phyloP scores from a whole-genome alignment of 495 filamentous ascomycete species.

The Aspergillus steynii region DNA sequence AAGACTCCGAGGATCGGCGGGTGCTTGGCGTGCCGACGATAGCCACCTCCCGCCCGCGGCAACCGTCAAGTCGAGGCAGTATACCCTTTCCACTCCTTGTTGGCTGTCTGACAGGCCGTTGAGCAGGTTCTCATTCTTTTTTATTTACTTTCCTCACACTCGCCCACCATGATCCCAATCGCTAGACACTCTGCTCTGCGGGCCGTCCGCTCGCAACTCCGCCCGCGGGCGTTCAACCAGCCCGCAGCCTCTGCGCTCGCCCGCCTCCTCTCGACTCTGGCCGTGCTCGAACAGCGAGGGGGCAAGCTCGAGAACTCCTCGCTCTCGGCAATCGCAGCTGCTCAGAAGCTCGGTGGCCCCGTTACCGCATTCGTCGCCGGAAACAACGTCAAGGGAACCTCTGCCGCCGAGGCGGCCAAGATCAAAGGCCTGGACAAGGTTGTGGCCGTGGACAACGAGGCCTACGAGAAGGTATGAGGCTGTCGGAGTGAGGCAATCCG shows the following conservation, averaged over 20 bases:
- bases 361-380: conserved; percentile 89
- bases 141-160: conserved; percentile 5
- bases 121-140: conserved; percentile 14
- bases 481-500: not conserved
- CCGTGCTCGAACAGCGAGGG: conserved; percentile 89
- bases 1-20: conserved; percentile 43
- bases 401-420: conserved; percentile 86
- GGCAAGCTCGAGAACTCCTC: conserved; percentile 83
- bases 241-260: conserved; percentile 52
- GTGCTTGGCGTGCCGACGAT: conserved; percentile 27
- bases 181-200: conserved; percentile 48
- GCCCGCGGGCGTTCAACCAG: conserved; percentile 31
- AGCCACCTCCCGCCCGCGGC: conserved; percentile 15
- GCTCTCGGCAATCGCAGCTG: conserved; percentile 82
- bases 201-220: conserved; percentile 47
- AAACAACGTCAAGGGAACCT: conserved; percentile 65
- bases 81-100: conserved; percentile 13
- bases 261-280: conserved; percentile 82
- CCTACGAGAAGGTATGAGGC: conserved; percentile 79
- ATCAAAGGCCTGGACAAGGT: conserved; percentile 89
- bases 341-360: conserved; percentile 79
- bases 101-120: conserved; percentile 22
- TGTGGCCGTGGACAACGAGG: conserved; percentile 79
- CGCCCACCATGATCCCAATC: conserved; percentile 41
- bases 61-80: not conserved